These are phyloP conservation scores for Aureobasidium namibiae DNA, from an alignment of 2,329 filamentous ascomycete genomes.

Conservation along the genomic window DNA sequence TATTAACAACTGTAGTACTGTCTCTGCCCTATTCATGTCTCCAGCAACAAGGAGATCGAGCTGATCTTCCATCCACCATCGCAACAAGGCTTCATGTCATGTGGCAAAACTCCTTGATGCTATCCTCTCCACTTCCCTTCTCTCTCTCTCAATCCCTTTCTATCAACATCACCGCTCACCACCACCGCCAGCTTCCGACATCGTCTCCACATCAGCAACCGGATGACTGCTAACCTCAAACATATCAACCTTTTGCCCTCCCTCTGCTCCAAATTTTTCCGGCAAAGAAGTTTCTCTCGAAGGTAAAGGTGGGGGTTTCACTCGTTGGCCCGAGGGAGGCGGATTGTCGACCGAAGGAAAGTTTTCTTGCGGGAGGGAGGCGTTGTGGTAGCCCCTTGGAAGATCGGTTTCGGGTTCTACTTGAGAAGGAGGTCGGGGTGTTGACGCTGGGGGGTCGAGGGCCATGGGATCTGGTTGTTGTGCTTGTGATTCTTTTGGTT, in stretches of 20 bases:
- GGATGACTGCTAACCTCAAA: constrained; percentile 35
- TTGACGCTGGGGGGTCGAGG: background rate
- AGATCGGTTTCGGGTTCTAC: constrained; percentile 18
- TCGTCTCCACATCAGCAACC: constrained; percentile 30
- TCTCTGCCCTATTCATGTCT: background rate
- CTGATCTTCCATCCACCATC: too few relatives aligned
- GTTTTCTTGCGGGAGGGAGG: background rate
- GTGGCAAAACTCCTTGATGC: background rate
- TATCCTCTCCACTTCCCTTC: too few relatives aligned
- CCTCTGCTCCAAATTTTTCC: constrained; percentile 19
- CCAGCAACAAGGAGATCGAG: background rate
- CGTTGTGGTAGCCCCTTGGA: constrained; percentile 4
- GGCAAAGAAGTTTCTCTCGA: constrained; percentile 17
- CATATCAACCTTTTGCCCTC: constrained; percentile 34
- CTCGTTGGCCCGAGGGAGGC: constrained; percentile 8
- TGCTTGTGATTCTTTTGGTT: background rate
- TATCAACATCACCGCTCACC: background rate
- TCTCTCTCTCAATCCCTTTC: too few relatives aligned
- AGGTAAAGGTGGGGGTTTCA: constrained; percentile 15
- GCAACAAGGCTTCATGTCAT: background rate
- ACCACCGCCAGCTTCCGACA: background rate
- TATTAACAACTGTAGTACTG: too few relatives aligned
- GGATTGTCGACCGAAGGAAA: background rate
- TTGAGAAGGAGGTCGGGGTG: background rate
- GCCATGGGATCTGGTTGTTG: background rate